A percentile compares a stretch with the other conserved stretches of the same genome.
phyloP scores from a whole-genome alignment of 164 flowering plant genomes.

The Magnolia kwangsiensis region DNA sequence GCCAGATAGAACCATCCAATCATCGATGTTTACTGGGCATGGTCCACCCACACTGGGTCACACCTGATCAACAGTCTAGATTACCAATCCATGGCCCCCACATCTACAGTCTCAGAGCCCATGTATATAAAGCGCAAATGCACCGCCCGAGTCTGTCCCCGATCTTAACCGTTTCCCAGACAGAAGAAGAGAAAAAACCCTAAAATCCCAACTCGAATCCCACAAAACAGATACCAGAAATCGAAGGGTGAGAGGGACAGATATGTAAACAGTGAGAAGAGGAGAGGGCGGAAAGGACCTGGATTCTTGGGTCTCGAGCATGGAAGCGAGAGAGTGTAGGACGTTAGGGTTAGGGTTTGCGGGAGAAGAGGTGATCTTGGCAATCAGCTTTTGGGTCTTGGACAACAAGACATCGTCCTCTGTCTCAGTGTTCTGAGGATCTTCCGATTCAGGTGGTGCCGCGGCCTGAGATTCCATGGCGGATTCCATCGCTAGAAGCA shows the following conservation, averaged over 20 bases:
- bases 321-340: constrained; percentile 77
- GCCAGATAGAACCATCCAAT: no score
- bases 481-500: constrained; percentile 11
- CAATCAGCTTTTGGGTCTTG: constrained; percentile 44
- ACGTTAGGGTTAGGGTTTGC: constrained; percentile 63
- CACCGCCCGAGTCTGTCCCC: background rate
- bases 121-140: background rate
- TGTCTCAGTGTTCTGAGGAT: constrained; percentile 13
- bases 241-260: background rate
- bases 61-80: background rate
- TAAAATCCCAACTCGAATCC: background rate
- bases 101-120: background rate
- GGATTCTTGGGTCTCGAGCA: constrained; percentile 76
- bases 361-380: constrained; percentile 41
- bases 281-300: constrained; percentile 32
- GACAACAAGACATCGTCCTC: constrained; percentile 30
- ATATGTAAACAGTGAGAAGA: background rate
- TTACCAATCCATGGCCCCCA: background rate
- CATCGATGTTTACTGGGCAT: no score
- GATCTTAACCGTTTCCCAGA: background rate
- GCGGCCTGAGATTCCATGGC: constrained; percentile 3
- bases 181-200: background rate
- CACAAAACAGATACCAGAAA: background rate
- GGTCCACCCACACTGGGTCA: background rate
- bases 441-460: constrained; percentile 13